Percentiles rank a stretch among this genome's conserved stretches.
These are phyloP conservation scores for Maudiozyma bulderi DNA, from an alignment of 805 yeast genomes.

Conservation along the genomic window DNA sequence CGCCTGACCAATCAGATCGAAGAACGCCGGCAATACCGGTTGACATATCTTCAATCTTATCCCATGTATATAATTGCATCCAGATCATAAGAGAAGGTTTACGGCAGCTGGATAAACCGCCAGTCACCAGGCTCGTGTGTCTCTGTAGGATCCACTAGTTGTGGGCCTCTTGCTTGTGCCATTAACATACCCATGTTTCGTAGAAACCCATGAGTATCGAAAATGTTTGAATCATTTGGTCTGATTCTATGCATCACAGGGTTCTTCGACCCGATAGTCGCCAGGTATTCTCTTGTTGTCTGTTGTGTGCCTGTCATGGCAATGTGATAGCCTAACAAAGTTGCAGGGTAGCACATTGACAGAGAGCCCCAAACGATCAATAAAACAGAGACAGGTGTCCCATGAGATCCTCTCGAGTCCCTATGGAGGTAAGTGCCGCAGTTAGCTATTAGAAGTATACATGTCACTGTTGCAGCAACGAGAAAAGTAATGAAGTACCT, in stretches of 20 bases:
- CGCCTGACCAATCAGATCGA: conserved; percentile 3
- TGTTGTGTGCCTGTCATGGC: conserved; percentile 46
- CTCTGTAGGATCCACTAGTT: conserved; percentile 27
- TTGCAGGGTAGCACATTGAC: conserved; percentile 44
- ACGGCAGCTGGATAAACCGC: conserved; percentile 23
- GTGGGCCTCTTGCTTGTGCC: conserved; percentile 33
- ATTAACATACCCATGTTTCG: conserved; percentile 29
- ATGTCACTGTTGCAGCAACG: conserved; percentile 27
- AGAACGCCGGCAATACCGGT: neutral
- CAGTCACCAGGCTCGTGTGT: conserved; percentile 30
- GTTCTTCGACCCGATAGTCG: conserved; percentile 31
- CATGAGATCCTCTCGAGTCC: conserved; percentile 3
- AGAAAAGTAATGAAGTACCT: conserved; percentile 49
- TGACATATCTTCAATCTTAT: neutral
- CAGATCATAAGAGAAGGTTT: neutral
- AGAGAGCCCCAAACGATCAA: conserved; percentile 42
- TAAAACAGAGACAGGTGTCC: conserved; percentile 38
- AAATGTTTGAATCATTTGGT: conserved; percentile 29
- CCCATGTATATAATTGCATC: too few species aligned
- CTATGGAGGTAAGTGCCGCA: conserved; percentile 17
- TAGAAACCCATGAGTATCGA: conserved; percentile 25
- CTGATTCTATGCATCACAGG: conserved; percentile 22
- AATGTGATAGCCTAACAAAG: conserved; percentile 45
- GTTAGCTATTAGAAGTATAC: conserved; percentile 20
- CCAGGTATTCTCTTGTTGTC: conserved; percentile 66